Percentiles rank a stretch among this genome's conserved stretches.
Evolutionary conservation across 352 stramenopile genomes (phyloP).

Genomic region (Pythium dissotocum): DNA sequence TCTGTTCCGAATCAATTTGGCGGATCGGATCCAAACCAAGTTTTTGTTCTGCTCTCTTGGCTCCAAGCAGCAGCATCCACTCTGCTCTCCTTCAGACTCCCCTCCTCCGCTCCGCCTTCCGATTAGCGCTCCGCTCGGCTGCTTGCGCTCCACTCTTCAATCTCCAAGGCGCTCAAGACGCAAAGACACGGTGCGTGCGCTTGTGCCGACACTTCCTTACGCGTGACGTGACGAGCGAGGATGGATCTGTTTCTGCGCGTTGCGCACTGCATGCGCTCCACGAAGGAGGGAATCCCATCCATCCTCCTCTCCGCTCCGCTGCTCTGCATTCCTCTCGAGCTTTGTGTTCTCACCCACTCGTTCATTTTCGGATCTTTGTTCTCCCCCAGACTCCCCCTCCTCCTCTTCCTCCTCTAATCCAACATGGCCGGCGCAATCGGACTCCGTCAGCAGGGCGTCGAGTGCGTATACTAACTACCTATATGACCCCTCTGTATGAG

Average conservation of each 20-base stretch:
- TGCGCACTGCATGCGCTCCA: background rate
- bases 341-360: background rate
- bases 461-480: constrained; percentile 26
- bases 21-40: constrained; percentile 12
- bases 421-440: constrained; percentile 51
- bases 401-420: background rate
- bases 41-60: constrained; percentile 26
- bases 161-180: constrained; percentile 20
- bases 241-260: no score
- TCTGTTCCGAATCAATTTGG: constrained; percentile 12
- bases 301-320: constrained; percentile 3
- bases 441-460: constrained; percentile 45
- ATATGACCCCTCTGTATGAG: background rate
- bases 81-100: background rate
- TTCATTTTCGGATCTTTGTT: constrained; percentile 13
- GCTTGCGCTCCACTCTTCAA: constrained; percentile 9
- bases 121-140: background rate
- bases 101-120: background rate
- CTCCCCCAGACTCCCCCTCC: constrained; percentile 10
- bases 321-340: background rate
- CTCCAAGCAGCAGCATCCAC: constrained; percentile 24
- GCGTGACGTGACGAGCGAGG: background rate
- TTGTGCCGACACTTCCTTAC: background rate
- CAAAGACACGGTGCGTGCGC: constrained; percentile 4
- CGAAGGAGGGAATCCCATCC: no score